Evolutionary conservation across 2,329 filamentous ascomycete genomes (phyloP).

Genomic region (Dichotomopilus funicola): DNA sequence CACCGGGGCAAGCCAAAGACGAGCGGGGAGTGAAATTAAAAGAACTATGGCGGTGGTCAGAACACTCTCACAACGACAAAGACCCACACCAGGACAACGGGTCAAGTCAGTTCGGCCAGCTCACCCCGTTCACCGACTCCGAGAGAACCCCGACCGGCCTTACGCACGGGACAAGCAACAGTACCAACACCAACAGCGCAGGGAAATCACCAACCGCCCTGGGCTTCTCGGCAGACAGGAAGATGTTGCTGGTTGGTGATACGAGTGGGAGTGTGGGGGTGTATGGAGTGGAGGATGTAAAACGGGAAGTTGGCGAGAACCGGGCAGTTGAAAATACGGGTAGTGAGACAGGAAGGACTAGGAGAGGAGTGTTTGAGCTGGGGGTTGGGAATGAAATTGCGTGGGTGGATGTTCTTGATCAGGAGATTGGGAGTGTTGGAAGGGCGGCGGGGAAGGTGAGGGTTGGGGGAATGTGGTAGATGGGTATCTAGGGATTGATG

Average conservation of each 20-base stretch:
- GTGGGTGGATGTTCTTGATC: constrained; percentile 6
- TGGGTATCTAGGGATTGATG: not conserved
- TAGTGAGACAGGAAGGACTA: too few species aligned
- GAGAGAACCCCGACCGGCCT: too few species aligned
- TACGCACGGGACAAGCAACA: too few species aligned
- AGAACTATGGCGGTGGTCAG: constrained; percentile 23
- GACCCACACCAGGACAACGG: constrained; percentile 8
- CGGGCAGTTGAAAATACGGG: too few species aligned
- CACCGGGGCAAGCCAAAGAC: too few species aligned
- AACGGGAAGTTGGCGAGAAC: not conserved
- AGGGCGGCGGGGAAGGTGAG: not conserved
- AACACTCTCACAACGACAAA: too few species aligned
- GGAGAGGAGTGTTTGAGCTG: constrained; percentile 10
- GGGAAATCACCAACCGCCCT: constrained; percentile 11
- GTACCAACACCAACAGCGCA: too few species aligned
- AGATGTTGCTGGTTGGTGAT: constrained; percentile 20
- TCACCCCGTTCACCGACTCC: too few species aligned
- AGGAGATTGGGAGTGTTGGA: not conserved
- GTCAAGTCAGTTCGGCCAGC: constrained; percentile 17
- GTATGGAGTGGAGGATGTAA: constrained; percentile 16
- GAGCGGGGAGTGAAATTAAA: not conserved
- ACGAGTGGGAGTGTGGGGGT: constrained; percentile 16
- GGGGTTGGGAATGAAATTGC: constrained; percentile 11
- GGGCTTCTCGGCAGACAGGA: constrained; percentile 21
- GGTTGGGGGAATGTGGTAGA: not conserved